Evolutionary conservation across 2,329 filamentous ascomycete species (phyloP), one percentile per base, ranked within the genome.

Genomic region (Chaetomiaceae sp.): DNA sequence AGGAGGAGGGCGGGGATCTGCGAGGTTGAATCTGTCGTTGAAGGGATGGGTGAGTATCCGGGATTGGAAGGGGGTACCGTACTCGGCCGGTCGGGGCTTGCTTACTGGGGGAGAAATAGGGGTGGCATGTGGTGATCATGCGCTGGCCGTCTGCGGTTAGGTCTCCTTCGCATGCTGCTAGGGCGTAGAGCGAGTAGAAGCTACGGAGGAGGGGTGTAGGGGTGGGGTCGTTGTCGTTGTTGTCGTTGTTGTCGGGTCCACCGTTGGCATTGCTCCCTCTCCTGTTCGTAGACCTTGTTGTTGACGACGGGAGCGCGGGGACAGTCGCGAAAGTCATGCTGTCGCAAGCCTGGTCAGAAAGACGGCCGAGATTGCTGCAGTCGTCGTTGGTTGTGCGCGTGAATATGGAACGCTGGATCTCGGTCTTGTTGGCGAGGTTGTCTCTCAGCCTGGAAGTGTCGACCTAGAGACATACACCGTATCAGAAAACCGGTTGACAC

Each of bases 121-220:
- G 8, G 38, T 62, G 23, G 54, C 59, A 47, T 47, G 54, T 1
- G 41, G 51, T 16, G 20, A 48, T 13, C 5, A n/a, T 40, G n/a
- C 47, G 46, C 20, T 11, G 2, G 0, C 42, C 30, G 14, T 44
- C 32, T 2, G 9, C 7, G 25, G 29, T 44, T 48, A 51, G 57
- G 21, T 51, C 38, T 10, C 61, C 58, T 40, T 63, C 58, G 44
- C 61, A 63, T 11, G 61, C 46, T 1, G 42, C 38, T 13, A 60
- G 29, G 13, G 54, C 46, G n/a, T 61, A 54, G 8, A 62, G 36
- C 1, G 58, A 56, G 54, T 61, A 62, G 38, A 61, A 62, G 25
- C 58, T 49, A 27, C 43, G 48, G 21, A 56, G 53, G 14, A 48
- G 52, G 7, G 52, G 50, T 2, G 41, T 32, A 41, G 55, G 30